A percentile compares a stretch with the other conserved stretches of the same genome.
These are phyloP conservation scores for Nymphaea colorata DNA, from an alignment of 164 flowering plant species.

Conservation along the genomic window DNA sequence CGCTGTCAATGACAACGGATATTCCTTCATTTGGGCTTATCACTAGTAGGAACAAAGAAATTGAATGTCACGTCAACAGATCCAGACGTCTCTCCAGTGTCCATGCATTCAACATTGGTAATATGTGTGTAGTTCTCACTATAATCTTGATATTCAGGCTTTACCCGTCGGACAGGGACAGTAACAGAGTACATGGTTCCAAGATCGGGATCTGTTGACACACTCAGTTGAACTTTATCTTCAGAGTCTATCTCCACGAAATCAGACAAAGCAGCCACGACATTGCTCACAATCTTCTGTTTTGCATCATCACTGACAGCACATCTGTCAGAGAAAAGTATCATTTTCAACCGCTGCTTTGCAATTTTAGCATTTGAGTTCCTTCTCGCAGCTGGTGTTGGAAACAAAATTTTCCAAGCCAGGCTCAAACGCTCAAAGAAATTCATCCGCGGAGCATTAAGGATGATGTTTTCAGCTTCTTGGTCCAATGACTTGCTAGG, in stretches of 20 bases:
- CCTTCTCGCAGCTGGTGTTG: constrained; percentile 35
- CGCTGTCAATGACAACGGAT: background rate
- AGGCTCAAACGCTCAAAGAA: constrained; percentile 76
- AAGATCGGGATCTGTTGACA: constrained; percentile 71
- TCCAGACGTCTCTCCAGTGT: constrained; percentile 62
- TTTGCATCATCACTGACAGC: constrained; percentile 96
- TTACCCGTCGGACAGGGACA: constrained; percentile 87
- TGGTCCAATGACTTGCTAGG: constrained; percentile 31
- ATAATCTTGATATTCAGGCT: constrained; percentile 54
- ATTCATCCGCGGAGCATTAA: constrained; percentile 62
- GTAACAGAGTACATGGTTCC: constrained; percentile 94
- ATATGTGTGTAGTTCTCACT: constrained; percentile 48
- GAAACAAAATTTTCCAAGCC: constrained; percentile 93
- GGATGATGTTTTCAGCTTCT: constrained; percentile 60
- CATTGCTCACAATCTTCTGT: constrained; percentile 64
- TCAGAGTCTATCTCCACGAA: constrained; percentile 93
- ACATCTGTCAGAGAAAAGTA: constrained; percentile 93
- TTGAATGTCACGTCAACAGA: constrained; percentile 87
- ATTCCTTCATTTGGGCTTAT: background rate
- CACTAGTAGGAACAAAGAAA: constrained; percentile 51
- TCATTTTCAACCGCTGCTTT: constrained; percentile 91
- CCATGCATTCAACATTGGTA: constrained; percentile 67
- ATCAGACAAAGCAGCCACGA: constrained; percentile 76
- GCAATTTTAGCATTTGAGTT: constrained; percentile 88
- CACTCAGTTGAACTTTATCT: constrained; percentile 86